A percentile compares a stretch with the other conserved stretches of the same genome.
These are phyloP conservation scores for Phytophthora uliginosa DNA, from an alignment of 352 stramenopile genomes.

Conservation along the genomic window DNA sequence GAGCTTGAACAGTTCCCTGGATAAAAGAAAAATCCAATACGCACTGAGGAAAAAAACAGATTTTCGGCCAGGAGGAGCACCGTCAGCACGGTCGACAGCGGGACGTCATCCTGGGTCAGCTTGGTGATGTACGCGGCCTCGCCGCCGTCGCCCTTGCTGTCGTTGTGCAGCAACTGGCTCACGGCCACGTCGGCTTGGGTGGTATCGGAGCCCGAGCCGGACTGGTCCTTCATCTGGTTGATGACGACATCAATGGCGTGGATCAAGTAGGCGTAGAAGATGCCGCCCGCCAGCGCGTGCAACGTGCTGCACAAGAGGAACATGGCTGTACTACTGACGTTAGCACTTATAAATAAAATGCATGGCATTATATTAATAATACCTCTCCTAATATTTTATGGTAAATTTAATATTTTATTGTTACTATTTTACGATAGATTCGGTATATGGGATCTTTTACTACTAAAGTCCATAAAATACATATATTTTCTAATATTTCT, in stretches of 20 bases:
- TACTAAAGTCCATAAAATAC: no score
- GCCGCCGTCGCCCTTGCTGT: constrained; percentile 59
- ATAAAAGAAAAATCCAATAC: constrained; percentile 76
- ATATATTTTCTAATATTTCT: no score
- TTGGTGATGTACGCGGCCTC: constrained; percentile 74
- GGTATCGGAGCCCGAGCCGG: constrained; percentile 17
- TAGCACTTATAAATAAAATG: no score
- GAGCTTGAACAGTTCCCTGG: constrained; percentile 68
- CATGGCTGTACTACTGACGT: no score
- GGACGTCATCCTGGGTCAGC: constrained; percentile 56
- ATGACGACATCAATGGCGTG: constrained; percentile 33
- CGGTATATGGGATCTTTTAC: no score
- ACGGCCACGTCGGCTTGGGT: constrained; percentile 29
- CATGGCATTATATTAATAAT: no score
- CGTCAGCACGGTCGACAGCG: constrained; percentile 52
- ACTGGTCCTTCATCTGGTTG: constrained; percentile 25
- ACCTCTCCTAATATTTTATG: no score
- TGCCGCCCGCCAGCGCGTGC: constrained; percentile 54
- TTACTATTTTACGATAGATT: no score
- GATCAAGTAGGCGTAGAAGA: constrained; percentile 74
- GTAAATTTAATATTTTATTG: no score
- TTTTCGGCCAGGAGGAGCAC: constrained; percentile 65
- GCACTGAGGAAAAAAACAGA: constrained; percentile 72
- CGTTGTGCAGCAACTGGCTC: constrained; percentile 43
- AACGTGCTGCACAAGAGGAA: constrained; percentile 68